phyloP scores from a whole-genome alignment of 2,329 filamentous ascomycete genomes.

The Colletotrichum abscissum region DNA sequence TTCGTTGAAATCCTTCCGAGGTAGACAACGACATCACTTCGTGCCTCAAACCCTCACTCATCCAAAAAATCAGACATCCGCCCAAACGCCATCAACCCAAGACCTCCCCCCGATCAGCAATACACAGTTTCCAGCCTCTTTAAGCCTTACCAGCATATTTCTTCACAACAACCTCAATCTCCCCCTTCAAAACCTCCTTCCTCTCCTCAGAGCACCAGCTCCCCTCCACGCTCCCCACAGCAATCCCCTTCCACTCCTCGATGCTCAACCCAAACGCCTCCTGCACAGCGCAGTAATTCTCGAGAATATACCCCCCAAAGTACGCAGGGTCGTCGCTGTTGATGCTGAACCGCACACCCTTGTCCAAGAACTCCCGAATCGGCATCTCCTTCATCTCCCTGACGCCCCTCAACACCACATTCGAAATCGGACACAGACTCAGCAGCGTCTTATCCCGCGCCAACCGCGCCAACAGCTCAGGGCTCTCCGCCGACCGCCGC shows the following conservation, averaged over 20 bases:
- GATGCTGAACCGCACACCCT: constrained; percentile 75
- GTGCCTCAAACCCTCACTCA: background rate
- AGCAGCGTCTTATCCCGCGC: constrained; percentile 65
- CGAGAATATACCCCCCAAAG: constrained; percentile 80
- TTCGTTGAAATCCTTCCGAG: background rate
- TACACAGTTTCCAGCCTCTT: too few relatives aligned
- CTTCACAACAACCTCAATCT: constrained; percentile 47
- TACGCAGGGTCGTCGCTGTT: constrained; percentile 82
- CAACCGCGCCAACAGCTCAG: constrained; percentile 67
- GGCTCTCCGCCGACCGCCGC: constrained; percentile 71
- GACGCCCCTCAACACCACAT: constrained; percentile 46
- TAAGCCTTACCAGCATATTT: constrained; percentile 4
- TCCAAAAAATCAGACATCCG: background rate
- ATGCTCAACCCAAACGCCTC: constrained; percentile 73
- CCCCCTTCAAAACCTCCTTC: constrained; percentile 67
- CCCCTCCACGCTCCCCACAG: constrained; percentile 69
- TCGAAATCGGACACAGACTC: constrained; percentile 32
- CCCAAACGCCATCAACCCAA: background rate
- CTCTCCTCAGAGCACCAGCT: constrained; percentile 73
- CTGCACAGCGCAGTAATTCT: constrained; percentile 82
- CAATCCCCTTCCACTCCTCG: constrained; percentile 75
- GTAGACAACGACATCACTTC: background rate
- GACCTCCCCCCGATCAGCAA: too few relatives aligned
- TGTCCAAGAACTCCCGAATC: constrained; percentile 71
- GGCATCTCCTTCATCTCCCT: constrained; percentile 54